Evolutionary conservation across 345 rosid species (phyloP).

Genomic region (Combretum micranthum): DNA sequence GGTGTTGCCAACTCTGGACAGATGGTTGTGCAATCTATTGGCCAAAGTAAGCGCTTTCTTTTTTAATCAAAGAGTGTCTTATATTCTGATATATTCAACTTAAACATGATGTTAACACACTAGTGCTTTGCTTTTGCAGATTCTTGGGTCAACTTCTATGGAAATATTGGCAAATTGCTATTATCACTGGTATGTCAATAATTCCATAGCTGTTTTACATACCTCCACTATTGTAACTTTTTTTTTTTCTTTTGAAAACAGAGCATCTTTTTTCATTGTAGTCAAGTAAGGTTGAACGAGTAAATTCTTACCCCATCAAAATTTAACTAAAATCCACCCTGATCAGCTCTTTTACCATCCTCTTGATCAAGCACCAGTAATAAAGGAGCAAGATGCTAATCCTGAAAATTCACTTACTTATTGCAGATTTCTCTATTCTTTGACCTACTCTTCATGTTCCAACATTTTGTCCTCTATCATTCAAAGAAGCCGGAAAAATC

Average conservation of each 20-base stretch:
- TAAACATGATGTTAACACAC: no score
- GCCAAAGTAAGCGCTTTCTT: constrained; percentile 45
- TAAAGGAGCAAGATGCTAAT: not conserved
- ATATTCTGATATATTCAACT: not conserved
- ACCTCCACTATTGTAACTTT: not conserved
- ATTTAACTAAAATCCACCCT: no score
- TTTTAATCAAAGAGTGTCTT: constrained; percentile 6
- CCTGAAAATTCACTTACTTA: not conserved
- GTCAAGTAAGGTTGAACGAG: no score
- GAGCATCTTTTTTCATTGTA: no score
- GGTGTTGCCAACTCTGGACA: constrained; percentile 65
- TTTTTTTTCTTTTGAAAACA: no score
- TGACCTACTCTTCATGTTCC: constrained; percentile 79
- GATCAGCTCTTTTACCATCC: no score
- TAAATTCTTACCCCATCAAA: no score
- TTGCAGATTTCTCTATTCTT: constrained; percentile 70
- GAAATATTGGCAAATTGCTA: constrained; percentile 84
- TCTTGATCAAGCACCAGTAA: no score
- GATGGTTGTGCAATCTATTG: constrained; percentile 73
- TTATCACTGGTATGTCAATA: constrained; percentile 57
- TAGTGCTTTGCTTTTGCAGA: constrained; percentile 26
- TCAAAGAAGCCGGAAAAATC: constrained; percentile 21
- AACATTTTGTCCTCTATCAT: constrained; percentile 73
- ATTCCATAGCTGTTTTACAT: not conserved
- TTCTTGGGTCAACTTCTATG: constrained; percentile 97